Base-by-base conservation (phyloP, 23 red algal species). In the Rhodosorus marinus region DNA sequence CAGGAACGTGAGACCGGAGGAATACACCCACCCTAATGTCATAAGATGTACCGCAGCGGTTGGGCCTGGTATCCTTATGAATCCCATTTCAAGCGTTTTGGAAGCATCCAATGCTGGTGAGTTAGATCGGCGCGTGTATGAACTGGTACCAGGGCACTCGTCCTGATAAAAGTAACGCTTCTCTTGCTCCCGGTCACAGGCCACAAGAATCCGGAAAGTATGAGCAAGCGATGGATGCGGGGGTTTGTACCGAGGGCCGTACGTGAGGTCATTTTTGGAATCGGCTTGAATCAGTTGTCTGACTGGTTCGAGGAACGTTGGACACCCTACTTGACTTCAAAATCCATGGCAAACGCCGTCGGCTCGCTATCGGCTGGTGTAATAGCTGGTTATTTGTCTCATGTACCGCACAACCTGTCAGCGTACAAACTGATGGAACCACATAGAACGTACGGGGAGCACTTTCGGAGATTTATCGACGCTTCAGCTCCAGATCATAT, bases 351-450 rank as follows among this genome's bases (percentile, higher is more conserved):
- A 9, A 82, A 82, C 50, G 34, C 54, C 24, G 47, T 25, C 23
- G 76, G 76, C 29, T 52, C 40, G 17, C 45, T 82, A 1, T 60
- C 29, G 20, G 76, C 76, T 1, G 76, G 76, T 19, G 76, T 82
- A 8, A 35, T 72, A 8, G 5, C 76, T 0, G 76, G 76, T 0
- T 82, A 82, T 33, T 28, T 71, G 2, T 71, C 64, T 6, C 76
- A 82, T 49, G 76, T 82, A 0, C 76, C 76, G 9, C 76, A 82
- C 49, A 82, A 71, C 49, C 46, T 82, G 26, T 71, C 64, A 59
- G 74, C 76, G 29, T 71, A 55, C 14, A 71, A 66, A 38, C 42
- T 82, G 8, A 55, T 82, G 42, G 42, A 64, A 6, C 76, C 76
- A 8, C 28, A 34, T 26, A 72, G 74, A 48, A 36, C 47, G 8